Conservation (phyloP, 176 grass and related monocot species). For the Rhynchospora breviuscula region DNA sequence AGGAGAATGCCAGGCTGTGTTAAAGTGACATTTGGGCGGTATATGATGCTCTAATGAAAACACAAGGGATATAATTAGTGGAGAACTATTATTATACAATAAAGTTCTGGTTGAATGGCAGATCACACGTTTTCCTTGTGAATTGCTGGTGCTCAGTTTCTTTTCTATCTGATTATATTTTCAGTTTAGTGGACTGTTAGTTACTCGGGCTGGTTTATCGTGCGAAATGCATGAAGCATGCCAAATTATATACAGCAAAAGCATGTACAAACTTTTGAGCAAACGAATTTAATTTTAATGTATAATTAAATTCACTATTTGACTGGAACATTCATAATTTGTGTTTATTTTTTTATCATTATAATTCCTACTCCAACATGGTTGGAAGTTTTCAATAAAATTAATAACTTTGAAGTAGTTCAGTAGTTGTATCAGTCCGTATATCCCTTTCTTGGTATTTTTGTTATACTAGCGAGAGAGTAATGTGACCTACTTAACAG, state of each 20-base stretch:
- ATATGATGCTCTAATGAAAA: background rate
- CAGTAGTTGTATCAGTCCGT: background rate
- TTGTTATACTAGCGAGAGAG: background rate
- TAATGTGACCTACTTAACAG: slow-evolving; percentile 2
- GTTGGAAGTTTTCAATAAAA: background rate
- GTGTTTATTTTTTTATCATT: background rate
- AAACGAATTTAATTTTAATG: background rate
- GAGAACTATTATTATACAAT: background rate
- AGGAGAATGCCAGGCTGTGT: slow-evolving; percentile 3
- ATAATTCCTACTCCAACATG: background rate
- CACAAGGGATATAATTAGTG: background rate
- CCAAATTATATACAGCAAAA: background rate
- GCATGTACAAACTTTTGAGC: background rate
- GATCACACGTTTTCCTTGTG: background rate
- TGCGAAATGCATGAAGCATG: background rate
- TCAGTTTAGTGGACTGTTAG: background rate
- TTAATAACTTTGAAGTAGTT: background rate
- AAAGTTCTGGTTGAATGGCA: background rate
- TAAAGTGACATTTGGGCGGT: slow-evolving; percentile 5
- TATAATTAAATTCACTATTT: background rate
- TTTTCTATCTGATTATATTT: background rate
- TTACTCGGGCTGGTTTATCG: background rate
- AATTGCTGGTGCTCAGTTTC: background rate
- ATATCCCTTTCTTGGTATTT: background rate
- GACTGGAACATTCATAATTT: background rate